Percentiles rank a stretch among this genome's conserved stretches.
Evolutionary conservation across 805 yeast species (phyloP).

Genomic region (Myxozyma monticola): DNA sequence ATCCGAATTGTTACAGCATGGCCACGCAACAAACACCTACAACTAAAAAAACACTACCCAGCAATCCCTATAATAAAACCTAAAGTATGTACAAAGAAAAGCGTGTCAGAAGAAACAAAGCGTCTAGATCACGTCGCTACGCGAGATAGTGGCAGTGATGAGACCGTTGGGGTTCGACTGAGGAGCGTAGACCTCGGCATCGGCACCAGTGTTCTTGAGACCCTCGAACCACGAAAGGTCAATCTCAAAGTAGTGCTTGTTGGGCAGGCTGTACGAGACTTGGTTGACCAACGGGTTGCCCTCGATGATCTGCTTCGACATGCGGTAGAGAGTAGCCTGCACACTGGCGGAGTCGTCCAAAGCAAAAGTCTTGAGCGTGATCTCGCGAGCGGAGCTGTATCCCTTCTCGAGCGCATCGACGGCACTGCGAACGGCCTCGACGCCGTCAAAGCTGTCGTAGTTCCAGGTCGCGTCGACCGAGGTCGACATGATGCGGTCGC

Average conservation of each 20-base stretch:
- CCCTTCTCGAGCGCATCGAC: slow-evolving; percentile 71
- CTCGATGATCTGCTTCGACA: slow-evolving; percentile 71
- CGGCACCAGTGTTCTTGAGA: slow-evolving; percentile 55
- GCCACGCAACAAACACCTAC: background rate
- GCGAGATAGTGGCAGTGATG: slow-evolving; percentile 82
- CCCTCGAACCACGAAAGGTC: slow-evolving; percentile 83
- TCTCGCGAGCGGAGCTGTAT: slow-evolving; percentile 60
- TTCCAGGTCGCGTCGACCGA: slow-evolving; percentile 54
- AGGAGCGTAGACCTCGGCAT: slow-evolving; percentile 84
- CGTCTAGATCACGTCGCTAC: slow-evolving; percentile 44
- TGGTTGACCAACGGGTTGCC: slow-evolving; percentile 56
- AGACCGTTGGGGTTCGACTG: slow-evolving; percentile 88
- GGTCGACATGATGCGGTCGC: slow-evolving; percentile 83
- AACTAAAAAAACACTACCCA: background rate
- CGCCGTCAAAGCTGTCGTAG: slow-evolving; percentile 24
- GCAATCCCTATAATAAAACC: background rate
- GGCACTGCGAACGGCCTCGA: slow-evolving; percentile 49
- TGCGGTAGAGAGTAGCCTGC: slow-evolving; percentile 95
- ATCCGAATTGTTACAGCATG: no score
- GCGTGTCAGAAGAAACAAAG: background rate
- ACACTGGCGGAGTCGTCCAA: slow-evolving; percentile 88
- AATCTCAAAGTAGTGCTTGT: slow-evolving; percentile 84
- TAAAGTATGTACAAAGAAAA: background rate
- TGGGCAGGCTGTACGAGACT: slow-evolving; percentile 79
- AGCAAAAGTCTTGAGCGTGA: slow-evolving; percentile 78